Evolutionary conservation across 208 protist species (phyloP), one percentile per base, ranked within the genome.

Genomic region (Acanthamoeba triangularis): DNA sequence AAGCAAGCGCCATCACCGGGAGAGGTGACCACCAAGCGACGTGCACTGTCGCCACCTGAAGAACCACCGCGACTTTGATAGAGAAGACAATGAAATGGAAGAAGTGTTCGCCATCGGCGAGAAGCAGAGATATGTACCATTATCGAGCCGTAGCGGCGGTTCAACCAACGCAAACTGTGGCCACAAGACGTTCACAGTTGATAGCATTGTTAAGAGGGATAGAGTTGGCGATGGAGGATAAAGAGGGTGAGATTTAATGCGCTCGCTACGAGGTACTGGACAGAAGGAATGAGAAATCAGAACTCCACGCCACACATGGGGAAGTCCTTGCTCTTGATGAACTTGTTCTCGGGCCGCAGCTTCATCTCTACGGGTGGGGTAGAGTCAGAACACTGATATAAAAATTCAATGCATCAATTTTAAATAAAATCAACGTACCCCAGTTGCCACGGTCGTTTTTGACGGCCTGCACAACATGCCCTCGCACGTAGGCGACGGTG

Each of bases 261-360:
- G 23, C 59, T 63, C 59, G 59, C 59, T 63, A 63, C 18, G 59
- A 28, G 59, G 59, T 16, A 28, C 3, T 63, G 59, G n/a, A 37
- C 18, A 78, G 37, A 41, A 78, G 18, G n/a, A 8, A 41, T 25
- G 69, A 16, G 37, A 84, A 10, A 20, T 54, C 44, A 84, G 30
- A 84, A 84, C 41, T 84, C 76, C 4, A 84, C 76, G 44, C 76
- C 76, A 30, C 76, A 84, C 25, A 84, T 84, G 2, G 76, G 76
- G 23, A 84, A 84, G 33, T 84, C 76, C 76, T 84, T 84, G 76
- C 76, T 84, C 20, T 28, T 20, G 41, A 84, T 84, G 76, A 59
- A 84, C 41, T 84, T 16, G 47, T 84, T 84, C 20, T 84, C 76
- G 28, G 76, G 76, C 28, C 76, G 76, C 76, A 84, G 47, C 76